Evolutionary conservation across 2,329 filamentous ascomycete genomes (phyloP).

Genomic region (Lomentospora prolificans): DNA sequence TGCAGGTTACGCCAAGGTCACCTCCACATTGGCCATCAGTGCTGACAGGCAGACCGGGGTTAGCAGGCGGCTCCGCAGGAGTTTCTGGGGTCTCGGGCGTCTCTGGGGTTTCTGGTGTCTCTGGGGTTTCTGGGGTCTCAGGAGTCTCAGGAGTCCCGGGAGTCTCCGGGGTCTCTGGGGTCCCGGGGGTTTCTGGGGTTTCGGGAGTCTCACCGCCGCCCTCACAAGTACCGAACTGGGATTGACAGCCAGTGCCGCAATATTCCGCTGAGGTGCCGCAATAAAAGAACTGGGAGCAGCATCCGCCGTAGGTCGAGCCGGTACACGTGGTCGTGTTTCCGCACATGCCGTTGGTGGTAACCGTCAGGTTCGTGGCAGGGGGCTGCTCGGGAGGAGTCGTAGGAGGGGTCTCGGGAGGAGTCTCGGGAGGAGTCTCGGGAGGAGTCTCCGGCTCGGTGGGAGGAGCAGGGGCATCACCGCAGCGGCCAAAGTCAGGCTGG

Average conservation of each 20-base stretch:
- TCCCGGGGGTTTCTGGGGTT: not conserved
- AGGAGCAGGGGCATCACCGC: constrained; percentile 8
- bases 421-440: not conserved
- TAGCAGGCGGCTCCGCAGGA: not conserved
- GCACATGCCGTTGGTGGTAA: constrained; percentile 9
- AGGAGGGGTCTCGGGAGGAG: not conserved
- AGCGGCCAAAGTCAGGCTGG: constrained; percentile 22
- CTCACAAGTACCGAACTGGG: constrained; percentile 8
- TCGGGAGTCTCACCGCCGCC: constrained; percentile 2
- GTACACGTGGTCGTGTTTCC: constrained; percentile 9
- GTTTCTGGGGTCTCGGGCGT: constrained; percentile 1
- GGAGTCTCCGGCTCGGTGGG: not conserved
- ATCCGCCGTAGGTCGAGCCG: constrained; percentile 6
- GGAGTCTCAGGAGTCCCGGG: not conserved
- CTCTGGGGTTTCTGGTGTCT: not conserved
- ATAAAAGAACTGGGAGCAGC: constrained; percentile 8
- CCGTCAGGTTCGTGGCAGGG: not conserved
- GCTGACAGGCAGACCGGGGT: constrained; percentile 9
- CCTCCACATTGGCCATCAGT: constrained; percentile 24
- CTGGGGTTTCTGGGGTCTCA: not conserved
- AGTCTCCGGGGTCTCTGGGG: not conserved
- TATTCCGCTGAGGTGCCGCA: constrained; percentile 4
- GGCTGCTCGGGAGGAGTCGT: not conserved
- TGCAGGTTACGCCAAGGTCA: constrained; percentile 21
- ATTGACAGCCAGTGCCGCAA: constrained; percentile 5